phyloP scores from a whole-genome alignment of 1,139 yeast species.

The Blastobotrys petasosporus region DNA sequence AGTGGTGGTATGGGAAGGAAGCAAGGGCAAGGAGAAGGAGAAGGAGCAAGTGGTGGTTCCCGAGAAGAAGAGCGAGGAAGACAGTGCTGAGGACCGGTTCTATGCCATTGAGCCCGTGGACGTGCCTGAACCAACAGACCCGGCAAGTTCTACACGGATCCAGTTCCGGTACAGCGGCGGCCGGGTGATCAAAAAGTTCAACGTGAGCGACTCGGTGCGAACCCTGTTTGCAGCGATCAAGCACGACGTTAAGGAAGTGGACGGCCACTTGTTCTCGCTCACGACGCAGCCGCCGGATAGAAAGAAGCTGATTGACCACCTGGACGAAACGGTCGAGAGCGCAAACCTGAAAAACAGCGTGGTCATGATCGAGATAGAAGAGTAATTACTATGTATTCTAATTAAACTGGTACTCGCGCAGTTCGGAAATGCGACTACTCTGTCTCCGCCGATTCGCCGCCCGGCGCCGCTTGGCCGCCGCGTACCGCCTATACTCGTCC shows the following conservation, averaged over 20 bases:
- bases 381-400: constrained; percentile 15
- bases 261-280: constrained; percentile 51
- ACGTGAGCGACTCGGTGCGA: constrained; percentile 50
- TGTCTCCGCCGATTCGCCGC: not conserved
- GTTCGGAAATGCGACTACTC: too few species aligned
- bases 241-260: constrained; percentile 45
- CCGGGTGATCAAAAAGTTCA: constrained; percentile 70
- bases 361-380: constrained; percentile 55
- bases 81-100: constrained; percentile 33
- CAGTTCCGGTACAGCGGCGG: constrained; percentile 82
- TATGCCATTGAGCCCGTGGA: constrained; percentile 43
- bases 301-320: constrained; percentile 54
- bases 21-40: not conserved
- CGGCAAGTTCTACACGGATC: constrained; percentile 61
- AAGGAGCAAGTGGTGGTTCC: constrained; percentile 2
- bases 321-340: constrained; percentile 58
- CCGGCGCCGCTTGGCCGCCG: not conserved
- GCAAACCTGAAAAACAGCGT: constrained; percentile 82
- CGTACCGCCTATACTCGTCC: constrained; percentile 1
- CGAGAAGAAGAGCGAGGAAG: constrained; percentile 10
- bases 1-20: constrained; percentile 2
- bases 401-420: not conserved
- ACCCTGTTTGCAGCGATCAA: constrained; percentile 56
- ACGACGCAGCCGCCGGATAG: constrained; percentile 49
- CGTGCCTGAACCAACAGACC: constrained; percentile 59